Base-by-base conservation (phyloP, 805 yeast genomes). In the Wickerhamomyces canadensis region DNA sequence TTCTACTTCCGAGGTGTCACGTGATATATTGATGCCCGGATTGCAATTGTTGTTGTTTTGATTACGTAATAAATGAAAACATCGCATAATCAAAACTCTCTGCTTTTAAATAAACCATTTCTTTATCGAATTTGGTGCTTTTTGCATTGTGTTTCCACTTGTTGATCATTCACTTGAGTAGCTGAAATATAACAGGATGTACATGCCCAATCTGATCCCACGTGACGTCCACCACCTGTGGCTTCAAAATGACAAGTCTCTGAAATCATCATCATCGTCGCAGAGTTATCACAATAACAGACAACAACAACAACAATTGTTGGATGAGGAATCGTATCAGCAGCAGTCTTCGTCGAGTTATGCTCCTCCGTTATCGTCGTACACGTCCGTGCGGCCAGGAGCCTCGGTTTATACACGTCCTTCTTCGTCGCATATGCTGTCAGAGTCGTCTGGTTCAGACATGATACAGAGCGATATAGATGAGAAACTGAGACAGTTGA, bases 301-400 rank as follows among this genome's bases (percentile, higher is more conserved):
- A 21, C 37, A 29, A 17, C 27, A 16, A 11, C n/a, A 15, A 13
- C 25, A 12, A 17, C 27, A 11, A 16, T 15, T 13, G n/a, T 18
- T 23, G 27, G 33, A 25, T 21, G 31, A 19, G 17, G 35, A 37
- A 25, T 35, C 30, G 19, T 23, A 27, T 37, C 33, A 35, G 32
- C 18, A 31, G 32, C 18, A 31, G 27, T 24, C 33, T 18, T 14
- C 31, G 27, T 36, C 29, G 34, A 41, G 51, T 26, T 64, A 55
- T 42, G 76, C 76, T 2, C 80, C 80, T 2, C 78, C 81, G 8
- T 52, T 76, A 17, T 67, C 74, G 15, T 74, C 78, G 3, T 76
- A 75, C 47, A 66, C 77, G 0, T 65, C 79, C 4, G 73, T 70
- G 16, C 57, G 61, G 38, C 57, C 67, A 0, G 68, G 67, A 5